phyloP scores from a whole-genome alignment of 495 filamentous ascomycete genomes.

The Aspergillus leporis region DNA sequence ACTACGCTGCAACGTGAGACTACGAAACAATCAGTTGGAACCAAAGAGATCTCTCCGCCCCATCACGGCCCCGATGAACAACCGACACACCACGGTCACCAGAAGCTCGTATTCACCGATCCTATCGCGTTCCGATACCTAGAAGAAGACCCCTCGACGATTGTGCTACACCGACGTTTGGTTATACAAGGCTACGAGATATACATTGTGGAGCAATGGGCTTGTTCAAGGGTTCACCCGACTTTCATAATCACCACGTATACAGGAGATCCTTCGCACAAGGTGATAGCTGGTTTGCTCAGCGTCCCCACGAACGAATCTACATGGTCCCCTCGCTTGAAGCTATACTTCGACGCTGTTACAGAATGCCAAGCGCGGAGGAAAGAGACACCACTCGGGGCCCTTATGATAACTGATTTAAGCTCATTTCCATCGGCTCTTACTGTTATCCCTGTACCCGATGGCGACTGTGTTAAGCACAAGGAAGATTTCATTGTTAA shows the following conservation, averaged over 20 bases:
- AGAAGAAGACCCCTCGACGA: slow-evolving; percentile 79
- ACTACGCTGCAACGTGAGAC: slow-evolving; percentile 22
- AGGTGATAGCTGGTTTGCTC: slow-evolving; percentile 75
- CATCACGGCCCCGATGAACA: slow-evolving; percentile 22
- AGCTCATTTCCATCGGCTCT: slow-evolving; percentile 85
- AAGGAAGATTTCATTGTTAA: slow-evolving; percentile 90
- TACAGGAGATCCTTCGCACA: slow-evolving; percentile 81
- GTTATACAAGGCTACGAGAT: slow-evolving; percentile 83
- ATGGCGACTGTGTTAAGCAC: slow-evolving; percentile 80
- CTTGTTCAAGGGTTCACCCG: slow-evolving; percentile 84
- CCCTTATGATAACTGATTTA: slow-evolving; percentile 91
- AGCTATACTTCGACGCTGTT: slow-evolving; percentile 83
- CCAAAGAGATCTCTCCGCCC: slow-evolving; percentile 29
- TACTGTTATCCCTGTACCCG: slow-evolving; percentile 84
- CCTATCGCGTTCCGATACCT: slow-evolving; percentile 81
- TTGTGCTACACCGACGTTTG: slow-evolving; percentile 68
- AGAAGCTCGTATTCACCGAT: slow-evolving; percentile 69
- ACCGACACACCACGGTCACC: slow-evolving; percentile 34
- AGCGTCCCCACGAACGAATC: slow-evolving; percentile 80
- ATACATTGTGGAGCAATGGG: slow-evolving; percentile 98
- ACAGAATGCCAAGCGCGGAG: slow-evolving; percentile 76
- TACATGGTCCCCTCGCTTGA: slow-evolving; percentile 74
- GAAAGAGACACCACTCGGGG: slow-evolving; percentile 80
- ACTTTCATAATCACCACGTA: slow-evolving; percentile 93
- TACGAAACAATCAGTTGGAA: slow-evolving; percentile 22